Evolutionary conservation across 768 basidiomycete genomes (phyloP), one percentile per base, ranked within the genome.

Genomic region (Butyriboletus loyo): DNA sequence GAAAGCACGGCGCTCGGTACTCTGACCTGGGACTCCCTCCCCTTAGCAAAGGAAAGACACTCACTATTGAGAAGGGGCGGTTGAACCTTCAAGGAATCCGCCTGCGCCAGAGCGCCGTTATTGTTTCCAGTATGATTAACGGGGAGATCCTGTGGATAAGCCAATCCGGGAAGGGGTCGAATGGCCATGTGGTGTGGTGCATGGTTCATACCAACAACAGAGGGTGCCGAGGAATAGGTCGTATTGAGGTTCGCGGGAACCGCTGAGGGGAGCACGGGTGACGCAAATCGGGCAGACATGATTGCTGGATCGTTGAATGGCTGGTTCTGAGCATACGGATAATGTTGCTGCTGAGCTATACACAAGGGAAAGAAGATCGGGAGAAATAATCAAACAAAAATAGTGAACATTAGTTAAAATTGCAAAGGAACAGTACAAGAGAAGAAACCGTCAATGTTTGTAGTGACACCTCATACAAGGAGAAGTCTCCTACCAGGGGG

Each of bases 1-100:
- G 86, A 87, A 88, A 86, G 87, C 77, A 87, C 84, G 85, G 86
- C 72, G 75, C 86, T 89, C 79, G 89, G 87, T 88, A 90, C 85
- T 80, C 80, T 83, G 84, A 77, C 85, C 86, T 74, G 71, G 75
- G 76, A 74, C 73, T 81, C 86, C 87, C 85, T 86, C 87, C 86
- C 86, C 85, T 81, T 68, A 72, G 72, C 71, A 67, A 73, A 72
- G 67, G 69, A 75, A 74, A 74, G 67, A 60, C 62, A 84, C 88
- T 89, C 85, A 89, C 89, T 83, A 74, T 85, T 57, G 74, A 56
- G 71, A 31, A 45, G 35, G 17, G 58, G 44, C 1, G 44, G 31
- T 25, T 58, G 64, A 19, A 58, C 28, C 27, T 59, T 70, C 14
- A 64, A 66, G 17, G 65, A 48, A 45, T 73, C 73, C 38, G 53